These are phyloP conservation scores for Camelina hispida DNA, from an alignment of 345 rosid species.

Conservation along the genomic window DNA sequence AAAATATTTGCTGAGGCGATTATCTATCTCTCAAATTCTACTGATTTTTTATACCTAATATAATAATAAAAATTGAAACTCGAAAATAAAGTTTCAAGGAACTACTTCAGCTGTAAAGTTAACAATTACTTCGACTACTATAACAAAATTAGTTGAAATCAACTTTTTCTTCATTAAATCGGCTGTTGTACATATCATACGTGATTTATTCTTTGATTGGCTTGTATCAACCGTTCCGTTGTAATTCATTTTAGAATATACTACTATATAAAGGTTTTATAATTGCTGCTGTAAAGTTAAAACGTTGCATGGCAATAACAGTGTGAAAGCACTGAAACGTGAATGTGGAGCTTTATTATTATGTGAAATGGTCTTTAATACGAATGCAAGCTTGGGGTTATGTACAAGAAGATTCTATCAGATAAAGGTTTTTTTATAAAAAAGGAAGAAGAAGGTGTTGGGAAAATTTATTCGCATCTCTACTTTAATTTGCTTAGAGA, in stretches of 20 bases:
- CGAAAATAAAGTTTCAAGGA: neutral
- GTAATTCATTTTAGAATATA: neutral
- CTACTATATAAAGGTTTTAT: neutral
- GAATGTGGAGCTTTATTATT: conserved; percentile 26
- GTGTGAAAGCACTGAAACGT: conserved; percentile 33
- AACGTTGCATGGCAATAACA: conserved; percentile 5
- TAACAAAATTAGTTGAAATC: too few species aligned
- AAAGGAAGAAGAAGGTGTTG: conserved; percentile 22
- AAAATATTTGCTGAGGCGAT: neutral
- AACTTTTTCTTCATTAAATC: too few species aligned
- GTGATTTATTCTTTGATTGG: too few species aligned
- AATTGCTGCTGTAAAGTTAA: conserved; percentile 14
- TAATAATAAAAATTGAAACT: neutral
- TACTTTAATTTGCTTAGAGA: conserved; percentile 33
- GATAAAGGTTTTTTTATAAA: neutral
- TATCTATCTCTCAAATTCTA: neutral
- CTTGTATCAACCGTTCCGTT: too few species aligned
- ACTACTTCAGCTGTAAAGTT: too few species aligned
- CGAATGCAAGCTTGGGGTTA: conserved; percentile 38
- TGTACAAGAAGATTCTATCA: conserved; percentile 36
- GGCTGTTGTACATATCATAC: too few species aligned
- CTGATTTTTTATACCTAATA: neutral
- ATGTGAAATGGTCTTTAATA: conserved; percentile 34
- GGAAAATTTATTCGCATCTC: conserved; percentile 37
- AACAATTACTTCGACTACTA: too few species aligned